Evolutionary conservation across 208 protist genomes (phyloP), one percentile per base, ranked within the genome.

Genomic region (Angomonas ambiguus): DNA sequence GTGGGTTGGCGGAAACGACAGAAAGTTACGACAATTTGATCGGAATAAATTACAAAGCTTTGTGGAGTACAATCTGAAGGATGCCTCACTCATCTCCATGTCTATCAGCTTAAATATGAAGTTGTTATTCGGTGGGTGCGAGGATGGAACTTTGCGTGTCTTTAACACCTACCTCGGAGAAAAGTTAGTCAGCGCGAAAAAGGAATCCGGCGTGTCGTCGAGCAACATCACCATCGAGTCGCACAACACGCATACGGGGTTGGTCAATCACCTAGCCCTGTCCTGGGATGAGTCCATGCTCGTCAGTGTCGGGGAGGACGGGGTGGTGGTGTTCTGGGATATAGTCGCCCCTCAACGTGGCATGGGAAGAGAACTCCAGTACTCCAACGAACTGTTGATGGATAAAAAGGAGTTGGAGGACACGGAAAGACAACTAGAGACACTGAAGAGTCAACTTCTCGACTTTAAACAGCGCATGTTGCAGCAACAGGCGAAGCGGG

Each of bases 271-370:
- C n/a, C 77, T 98, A 31, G 72, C 74, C 16, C 65, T 98, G 27
- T 91, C 93, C 5, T 89, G 82, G 69, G 96, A 98, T 68, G 97
- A 98, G 60, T 67, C 73, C 16, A 80, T 95, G 67, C 77, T 99
- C n/a, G 86, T 98, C 67, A 96, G 92, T 31, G 91, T 88, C 8
- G 91, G 95, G 53, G 95, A 98, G 25, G 97, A 99, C 69, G 93
- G 96, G 34, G 77, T 83, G 30, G 77, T 98, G 18, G 85, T 93
- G 34, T 88, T 97, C 62, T 96, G 89, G 83, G 87, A 96, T 60
- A 80, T 97, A 25, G 77, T 93, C 0, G 94, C 95, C 10, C 92
- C 93, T 41, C 94, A 98, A 56, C 88, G 93, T 34, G 77, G 78
- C 18, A 56, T 76, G 3, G 74, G 79, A 2, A 78, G 77, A 61